Percentiles rank a stretch among this genome's conserved stretches.
Evolutionary conservation across 371 early-diverging fungal species (phyloP).

Genomic region (Rhizomucor pusillus): DNA sequence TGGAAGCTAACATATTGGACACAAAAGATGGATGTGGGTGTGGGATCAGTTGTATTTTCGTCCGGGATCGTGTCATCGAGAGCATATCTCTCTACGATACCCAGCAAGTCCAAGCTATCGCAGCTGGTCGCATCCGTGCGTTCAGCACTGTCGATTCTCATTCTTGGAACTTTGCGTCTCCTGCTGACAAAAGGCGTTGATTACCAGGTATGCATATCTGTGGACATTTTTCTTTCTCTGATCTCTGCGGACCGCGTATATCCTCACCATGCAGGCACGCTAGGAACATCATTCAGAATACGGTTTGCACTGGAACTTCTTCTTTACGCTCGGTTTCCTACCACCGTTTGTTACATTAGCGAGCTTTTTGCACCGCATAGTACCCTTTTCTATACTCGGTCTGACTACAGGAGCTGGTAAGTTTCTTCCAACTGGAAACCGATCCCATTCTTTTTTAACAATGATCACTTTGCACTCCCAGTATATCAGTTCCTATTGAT

Average conservation of each 20-base stretch:
- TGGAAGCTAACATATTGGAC: background rate
- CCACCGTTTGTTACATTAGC: conserved; percentile 71
- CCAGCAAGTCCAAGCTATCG: conserved; percentile 21
- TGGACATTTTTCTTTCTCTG: too few species aligned
- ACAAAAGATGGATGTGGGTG: conserved; percentile 84
- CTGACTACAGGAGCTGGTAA: conserved; percentile 46
- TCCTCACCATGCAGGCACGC: background rate
- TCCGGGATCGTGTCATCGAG: conserved; percentile 73
- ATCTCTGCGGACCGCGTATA: background rate
- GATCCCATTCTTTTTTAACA: too few species aligned
- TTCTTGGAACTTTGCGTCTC: conserved; percentile 71
- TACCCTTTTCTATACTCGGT: conserved; percentile 49
- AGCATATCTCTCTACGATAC: conserved; percentile 34
- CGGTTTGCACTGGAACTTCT: conserved; percentile 99
- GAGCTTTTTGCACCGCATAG: conserved; percentile 29
- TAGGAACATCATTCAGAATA: conserved; percentile 94
- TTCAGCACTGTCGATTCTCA: conserved; percentile 63
- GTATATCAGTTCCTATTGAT: conserved; percentile 58
- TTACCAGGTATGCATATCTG: conserved; percentile 59
- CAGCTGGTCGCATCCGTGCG: conserved; percentile 25
- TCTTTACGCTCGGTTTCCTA: conserved; percentile 87
- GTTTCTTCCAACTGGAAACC: background rate
- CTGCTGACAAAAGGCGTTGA: conserved; percentile 76
- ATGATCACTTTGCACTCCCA: background rate
- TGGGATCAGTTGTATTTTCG: conserved; percentile 82